phyloP scores from a whole-genome alignment of 768 basidiomycete genomes.

The Phylloporus rhodoxanthus region DNA sequence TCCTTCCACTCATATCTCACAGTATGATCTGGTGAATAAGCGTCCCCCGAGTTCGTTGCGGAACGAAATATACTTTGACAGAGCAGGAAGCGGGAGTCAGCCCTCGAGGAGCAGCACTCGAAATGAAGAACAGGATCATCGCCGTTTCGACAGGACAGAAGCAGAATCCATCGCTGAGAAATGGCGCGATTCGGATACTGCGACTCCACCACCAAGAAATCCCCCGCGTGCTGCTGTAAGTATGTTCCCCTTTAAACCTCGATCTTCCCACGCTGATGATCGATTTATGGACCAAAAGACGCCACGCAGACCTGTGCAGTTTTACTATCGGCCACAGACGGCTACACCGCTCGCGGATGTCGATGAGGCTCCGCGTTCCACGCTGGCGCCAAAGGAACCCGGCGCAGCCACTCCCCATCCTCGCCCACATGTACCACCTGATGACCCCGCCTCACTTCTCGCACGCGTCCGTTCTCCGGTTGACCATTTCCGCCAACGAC shows the following conservation, averaged over 20 bases:
- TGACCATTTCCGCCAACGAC: slow-evolving; percentile 23
- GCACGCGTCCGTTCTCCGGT: slow-evolving; percentile 16
- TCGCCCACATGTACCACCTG: neutral
- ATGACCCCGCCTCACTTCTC: slow-evolving; percentile 4
- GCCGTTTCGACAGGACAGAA: slow-evolving; percentile 19
- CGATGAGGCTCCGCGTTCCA: slow-evolving; percentile 11
- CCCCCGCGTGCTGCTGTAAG: slow-evolving; percentile 20
- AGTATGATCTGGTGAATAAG: slow-evolving; percentile 28
- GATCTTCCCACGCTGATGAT: slow-evolving; percentile 4
- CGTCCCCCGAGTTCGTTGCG: slow-evolving; percentile 22
- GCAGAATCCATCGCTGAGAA: slow-evolving; percentile 25
- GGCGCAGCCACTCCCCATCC: slow-evolving; percentile 1
- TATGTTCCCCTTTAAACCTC: neutral
- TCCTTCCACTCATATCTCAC: slow-evolving; percentile 28
- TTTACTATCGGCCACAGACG: slow-evolving; percentile 26
- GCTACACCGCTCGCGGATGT: slow-evolving; percentile 23
- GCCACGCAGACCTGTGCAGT: slow-evolving; percentile 10
- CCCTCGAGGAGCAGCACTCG: slow-evolving; percentile 14
- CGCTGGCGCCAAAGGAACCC: slow-evolving; percentile 11
- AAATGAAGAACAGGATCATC: slow-evolving; percentile 15
- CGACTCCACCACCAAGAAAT: slow-evolving; percentile 11
- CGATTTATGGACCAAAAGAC: slow-evolving; percentile 9
- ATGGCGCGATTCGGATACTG: slow-evolving; percentile 28
- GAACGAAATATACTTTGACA: slow-evolving; percentile 19
- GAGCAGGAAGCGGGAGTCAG: slow-evolving; percentile 23